Evolutionary conservation across 2,329 filamentous ascomycete species (phyloP).

Genomic region (Sporothrix variecibatus): DNA sequence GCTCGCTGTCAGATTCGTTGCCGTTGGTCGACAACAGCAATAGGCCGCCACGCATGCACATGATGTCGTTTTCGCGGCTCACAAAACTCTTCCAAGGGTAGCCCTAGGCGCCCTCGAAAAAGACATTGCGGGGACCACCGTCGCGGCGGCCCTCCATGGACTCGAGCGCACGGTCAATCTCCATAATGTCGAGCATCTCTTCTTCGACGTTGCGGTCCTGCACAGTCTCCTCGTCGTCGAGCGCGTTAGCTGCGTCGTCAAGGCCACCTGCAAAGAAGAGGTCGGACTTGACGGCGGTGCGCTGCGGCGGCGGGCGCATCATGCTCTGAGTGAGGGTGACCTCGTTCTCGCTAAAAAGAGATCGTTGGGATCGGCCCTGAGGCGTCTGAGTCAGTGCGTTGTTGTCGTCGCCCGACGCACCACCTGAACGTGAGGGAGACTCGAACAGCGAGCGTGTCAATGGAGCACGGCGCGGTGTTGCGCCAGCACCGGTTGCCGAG

Average conservation of each 20-base stretch:
- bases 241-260: slow-evolving; percentile 54
- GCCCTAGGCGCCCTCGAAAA: slow-evolving; percentile 32
- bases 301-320: slow-evolving; percentile 33
- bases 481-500: background rate
- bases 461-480: slow-evolving; percentile 24
- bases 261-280: slow-evolving; percentile 56
- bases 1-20: background rate
- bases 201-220: slow-evolving; percentile 55
- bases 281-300: slow-evolving; percentile 31
- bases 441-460: slow-evolving; percentile 27
- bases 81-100: background rate
- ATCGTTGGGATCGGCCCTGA: slow-evolving; percentile 10
- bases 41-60: background rate
- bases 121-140: slow-evolving; percentile 40
- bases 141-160: slow-evolving; percentile 54
- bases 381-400: background rate
- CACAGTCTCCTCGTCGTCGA: slow-evolving; percentile 51
- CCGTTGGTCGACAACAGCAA: background rate
- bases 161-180: slow-evolving; percentile 62
- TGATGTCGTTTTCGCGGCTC: background rate
- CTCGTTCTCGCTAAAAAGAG: slow-evolving; percentile 35
- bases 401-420: background rate
- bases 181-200: slow-evolving; percentile 66
- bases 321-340: slow-evolving; percentile 35
- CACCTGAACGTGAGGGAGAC: background rate